Base-by-base conservation (phyloP, 176 grass and related monocot genomes). In the Triticum dicoccoides region DNA sequence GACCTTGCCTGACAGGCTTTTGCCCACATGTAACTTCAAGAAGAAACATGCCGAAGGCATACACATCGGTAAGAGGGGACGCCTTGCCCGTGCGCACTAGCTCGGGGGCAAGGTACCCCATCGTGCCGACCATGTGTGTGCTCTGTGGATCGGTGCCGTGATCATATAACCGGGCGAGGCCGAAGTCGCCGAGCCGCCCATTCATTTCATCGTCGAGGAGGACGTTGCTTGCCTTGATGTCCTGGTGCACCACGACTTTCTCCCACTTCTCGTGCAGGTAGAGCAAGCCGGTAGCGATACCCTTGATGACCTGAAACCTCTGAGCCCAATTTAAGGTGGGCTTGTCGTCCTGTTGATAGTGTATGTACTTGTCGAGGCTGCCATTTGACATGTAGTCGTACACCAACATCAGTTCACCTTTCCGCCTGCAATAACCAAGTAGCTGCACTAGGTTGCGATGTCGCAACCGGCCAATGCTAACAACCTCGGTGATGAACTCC, bases 301-400 rank as follows among this genome's bases (percentile, higher is more conserved):
- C 82, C 32, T 84, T 89, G 41, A 85, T 51, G 69, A 89, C 74
- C 12, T 3, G 61, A 30, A 85, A 49, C 35, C 88, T 80, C 25
- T 72, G 13, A 14, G 20, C 59, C 82, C 88, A 89, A 20, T 37
- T 38, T 9, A 89, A 62, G 61, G 49, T 4, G 6, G 61, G 18
- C 34, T 62, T 70, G 15, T 45, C 2, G 14, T 52, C 14, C 9
- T 49, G 15, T 47, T 86, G 69, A 33, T 0, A 65, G 23, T 86
- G 65, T 20, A 90, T 20, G n/a, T 76, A 69, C 15, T 71, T 90
- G 24, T 90, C 78, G 1, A 86, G 78, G 62, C 78, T 90, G 4
- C 88, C 83, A 25, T 90, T 90, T 17, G 88, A 69, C 83, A 90
- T 86, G 78, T 69, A 90, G 7, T 82, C 84, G 21, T 90, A 90